Percentiles rank a stretch among this genome's conserved stretches.
These are phyloP conservation scores for Chrysochromulina parva DNA, from an alignment of 78 protist species.

Conservation along the genomic window DNA sequence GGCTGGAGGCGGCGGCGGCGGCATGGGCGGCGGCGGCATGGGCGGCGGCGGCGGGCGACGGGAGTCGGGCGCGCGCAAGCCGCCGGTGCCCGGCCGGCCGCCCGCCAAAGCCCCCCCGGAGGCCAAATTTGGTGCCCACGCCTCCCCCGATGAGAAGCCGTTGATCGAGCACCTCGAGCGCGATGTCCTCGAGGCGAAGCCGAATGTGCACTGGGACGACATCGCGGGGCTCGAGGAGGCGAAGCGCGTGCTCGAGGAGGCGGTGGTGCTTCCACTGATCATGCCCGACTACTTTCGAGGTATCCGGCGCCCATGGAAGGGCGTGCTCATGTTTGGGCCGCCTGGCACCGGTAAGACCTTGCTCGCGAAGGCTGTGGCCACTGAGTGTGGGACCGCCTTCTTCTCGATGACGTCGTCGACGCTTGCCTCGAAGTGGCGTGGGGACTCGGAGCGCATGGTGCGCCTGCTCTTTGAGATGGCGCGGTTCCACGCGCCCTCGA, in stretches of 20 bases:
- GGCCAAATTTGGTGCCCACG: neutral
- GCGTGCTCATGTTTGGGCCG: constrained; percentile 87
- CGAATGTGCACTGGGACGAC: constrained; percentile 68
- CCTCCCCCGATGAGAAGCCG: constrained; percentile 14
- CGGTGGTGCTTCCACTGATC: constrained; percentile 70
- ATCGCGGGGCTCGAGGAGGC: constrained; percentile 77
- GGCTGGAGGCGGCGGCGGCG: no score
- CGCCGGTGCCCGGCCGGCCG: neutral
- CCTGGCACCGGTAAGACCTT: constrained; percentile 92
- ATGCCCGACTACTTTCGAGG: constrained; percentile 80
- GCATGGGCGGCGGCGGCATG: neutral
- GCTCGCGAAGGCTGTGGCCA: constrained; percentile 91
- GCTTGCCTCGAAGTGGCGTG: constrained; percentile 79
- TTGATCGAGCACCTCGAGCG: constrained; percentile 59
- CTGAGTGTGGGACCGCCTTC: constrained; percentile 84
- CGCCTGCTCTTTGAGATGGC: constrained; percentile 70
- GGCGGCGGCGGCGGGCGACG: neutral
- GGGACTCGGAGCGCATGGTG: constrained; percentile 77
- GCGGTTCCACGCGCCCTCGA: constrained; percentile 77
- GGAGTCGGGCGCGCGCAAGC: neutral
- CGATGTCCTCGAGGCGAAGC: constrained; percentile 56
- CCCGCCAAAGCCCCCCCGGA: neutral
- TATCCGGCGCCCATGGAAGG: constrained; percentile 83
- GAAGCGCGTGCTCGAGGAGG: constrained; percentile 79
- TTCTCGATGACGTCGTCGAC: constrained; percentile 74